Evolutionary conservation across 2,329 filamentous ascomycete species (phyloP), one percentile per base, ranked within the genome.

Genomic region (Ascochyta fabae): DNA sequence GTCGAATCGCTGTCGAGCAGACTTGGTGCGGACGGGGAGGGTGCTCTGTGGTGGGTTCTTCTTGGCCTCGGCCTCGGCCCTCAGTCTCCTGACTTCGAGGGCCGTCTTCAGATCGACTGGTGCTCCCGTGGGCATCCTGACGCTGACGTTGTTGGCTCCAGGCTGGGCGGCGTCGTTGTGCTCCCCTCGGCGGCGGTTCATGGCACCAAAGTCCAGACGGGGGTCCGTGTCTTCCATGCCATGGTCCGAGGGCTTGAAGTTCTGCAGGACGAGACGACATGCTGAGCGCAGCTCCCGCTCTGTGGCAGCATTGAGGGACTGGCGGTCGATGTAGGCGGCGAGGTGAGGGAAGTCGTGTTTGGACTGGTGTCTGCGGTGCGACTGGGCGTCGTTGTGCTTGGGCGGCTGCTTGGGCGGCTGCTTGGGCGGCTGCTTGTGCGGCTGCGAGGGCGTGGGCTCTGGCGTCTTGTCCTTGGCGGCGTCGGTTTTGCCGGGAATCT

Each of bases 221-320:
- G 71, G 73, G 54, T 78, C 71, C 1, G 68, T 67, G 53, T 74
- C 68, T 26, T 67, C 65, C 59, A 75, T 66, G 58, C 67, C 70
- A 65, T 74, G 68, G 49, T 74, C 74, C 36, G 74, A 75, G 7
- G 73, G 72, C 62, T 76, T 76, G 68, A 73, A 74, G 65, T 75
- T 71, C 39, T 74, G 66, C 49, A 81, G 67, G 49, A 82, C 75
- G 48, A 75, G 74, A 22, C 75, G 74, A 65, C 80, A 82, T 51
- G 79, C 78, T 40, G 70, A 62, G 56, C 79, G 78, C 46, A 82
- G 68, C 57, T 81, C 78, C 26, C 71, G 70, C 55, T 82, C 79
- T 41, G 77, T 71, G 33, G 74, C 68, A 23, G 70, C 60, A 15
- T 78, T 70, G 51, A 82, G 74, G 23, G 75, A 72, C 51, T 77